Conservation (phyloP, 2,329 filamentous ascomycete genomes). For the Monosporascus sp. region DNA sequence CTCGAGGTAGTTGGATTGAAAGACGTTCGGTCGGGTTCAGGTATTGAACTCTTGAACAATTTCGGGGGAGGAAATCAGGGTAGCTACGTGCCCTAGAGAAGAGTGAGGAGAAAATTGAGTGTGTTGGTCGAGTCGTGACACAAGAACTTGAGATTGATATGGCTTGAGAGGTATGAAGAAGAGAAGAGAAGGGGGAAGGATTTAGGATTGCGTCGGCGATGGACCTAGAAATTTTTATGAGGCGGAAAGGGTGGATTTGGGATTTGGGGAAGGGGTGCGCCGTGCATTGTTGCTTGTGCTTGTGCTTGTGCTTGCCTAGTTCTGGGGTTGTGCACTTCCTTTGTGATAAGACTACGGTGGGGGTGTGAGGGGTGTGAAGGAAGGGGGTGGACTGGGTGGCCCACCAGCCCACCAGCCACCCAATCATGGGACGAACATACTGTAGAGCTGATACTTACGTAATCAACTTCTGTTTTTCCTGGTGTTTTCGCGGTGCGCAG, state of each 20-base stretch:
- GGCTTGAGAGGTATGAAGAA: constrained; percentile 33
- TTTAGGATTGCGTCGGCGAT: constrained; percentile 22
- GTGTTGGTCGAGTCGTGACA: constrained; percentile 29
- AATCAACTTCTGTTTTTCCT: too few relatives aligned
- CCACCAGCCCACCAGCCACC: too few relatives aligned
- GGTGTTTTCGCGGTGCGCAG: too few relatives aligned
- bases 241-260: constrained; percentile 1
- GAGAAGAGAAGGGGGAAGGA: constrained; percentile 24
- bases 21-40: constrained; percentile 31
- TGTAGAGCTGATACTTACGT: too few relatives aligned
- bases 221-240: constrained; percentile 30
- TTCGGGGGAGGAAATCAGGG: constrained; percentile 62
- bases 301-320: not conserved
- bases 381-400: not conserved
- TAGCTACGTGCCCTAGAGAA: constrained; percentile 82
- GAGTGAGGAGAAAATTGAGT: constrained; percentile 38
- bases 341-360: not conserved
- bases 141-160: constrained; percentile 34
- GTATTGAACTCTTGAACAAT: constrained; percentile 68
- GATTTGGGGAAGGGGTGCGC: constrained; percentile 1
- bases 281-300: constrained; percentile 4
- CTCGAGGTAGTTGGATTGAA: constrained; percentile 25
- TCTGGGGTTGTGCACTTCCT: not conserved
- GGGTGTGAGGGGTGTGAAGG: not conserved
- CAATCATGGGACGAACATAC: too few relatives aligned